Base-by-base conservation (phyloP, 257 asterid species). In the Avicennia marina region DNA sequence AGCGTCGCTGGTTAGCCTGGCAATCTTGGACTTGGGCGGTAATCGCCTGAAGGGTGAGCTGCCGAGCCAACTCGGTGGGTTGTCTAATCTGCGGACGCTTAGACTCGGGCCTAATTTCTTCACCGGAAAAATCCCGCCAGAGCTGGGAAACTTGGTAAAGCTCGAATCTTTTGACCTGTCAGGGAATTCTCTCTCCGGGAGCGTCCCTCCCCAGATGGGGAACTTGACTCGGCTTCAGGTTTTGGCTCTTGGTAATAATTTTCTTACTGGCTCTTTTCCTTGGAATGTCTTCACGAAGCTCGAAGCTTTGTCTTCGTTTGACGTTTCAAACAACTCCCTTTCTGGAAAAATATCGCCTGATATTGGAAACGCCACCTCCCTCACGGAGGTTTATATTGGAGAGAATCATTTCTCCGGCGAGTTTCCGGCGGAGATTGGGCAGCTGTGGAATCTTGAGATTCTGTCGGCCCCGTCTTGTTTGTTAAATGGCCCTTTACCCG, bases 271-370 rank as follows among this genome's bases (percentile, higher is more conserved):
- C 33, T 15, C 82, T 24, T 58, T 90, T 49, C 71, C 81, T 21
- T 57, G 67, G 6, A 39, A 47, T 53, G 64, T 79, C 2, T 90
- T 90, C 38, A 0, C 63, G 4, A 70, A 70, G 46, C 85, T 90
- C 43, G 71, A 53, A 2, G 45, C 71, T 51, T 56, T 90, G 38
- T 56, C 78, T 24, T 69, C 81, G 1, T 64, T 90, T 0, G 98
- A 90, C 57, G 90, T 84, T 1, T 87, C 96, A 4, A 82, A 84
- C 65, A 87, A 90, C 73, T 56, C 95, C 3, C 74, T 90, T 8
- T 80, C 94, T 4, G 95, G 95, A 1, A 6, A 7, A 8, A 64
- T 90, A 9, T 81, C 95, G 1, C 73, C 85, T 12, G 90, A 72
- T 55, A 78, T 87, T n/a, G 95, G 89, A 3, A 64, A 60, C 3